These are phyloP conservation scores for Phlebiopsis flavidoalba DNA, from an alignment of 768 basidiomycete species.

Conservation along the genomic window DNA sequence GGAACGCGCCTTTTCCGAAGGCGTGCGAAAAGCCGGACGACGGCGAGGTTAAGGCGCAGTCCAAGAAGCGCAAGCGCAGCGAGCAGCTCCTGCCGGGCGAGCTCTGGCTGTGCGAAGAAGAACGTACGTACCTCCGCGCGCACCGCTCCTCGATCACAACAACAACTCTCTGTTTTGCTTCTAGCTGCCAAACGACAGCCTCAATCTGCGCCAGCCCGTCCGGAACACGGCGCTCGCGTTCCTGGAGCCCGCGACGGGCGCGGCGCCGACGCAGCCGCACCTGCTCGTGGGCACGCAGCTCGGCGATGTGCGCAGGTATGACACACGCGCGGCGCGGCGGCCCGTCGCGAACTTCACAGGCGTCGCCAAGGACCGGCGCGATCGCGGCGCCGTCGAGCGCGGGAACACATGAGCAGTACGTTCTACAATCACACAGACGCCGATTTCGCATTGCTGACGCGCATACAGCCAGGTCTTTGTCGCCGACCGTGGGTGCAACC, in stretches of 20 bases:
- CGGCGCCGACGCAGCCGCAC: conserved; percentile 34
- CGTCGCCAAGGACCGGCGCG: conserved; percentile 55
- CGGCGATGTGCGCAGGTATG: conserved; percentile 74
- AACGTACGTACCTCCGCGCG: conserved; percentile 51
- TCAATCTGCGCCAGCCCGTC: conserved; percentile 75
- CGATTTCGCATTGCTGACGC: neutral
- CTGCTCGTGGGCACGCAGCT: conserved; percentile 68
- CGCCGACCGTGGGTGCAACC: conserved; percentile 57
- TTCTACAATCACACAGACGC: conserved; percentile 9
- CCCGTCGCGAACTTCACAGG: conserved; percentile 67
- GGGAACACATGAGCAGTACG: conserved; percentile 66
- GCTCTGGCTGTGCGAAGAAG: conserved; percentile 78
- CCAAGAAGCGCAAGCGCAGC: conserved; percentile 55
- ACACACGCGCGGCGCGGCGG: conserved; percentile 61
- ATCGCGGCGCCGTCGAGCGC: conserved; percentile 51
- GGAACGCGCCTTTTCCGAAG: conserved; percentile 44
- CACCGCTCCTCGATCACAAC: neutral
- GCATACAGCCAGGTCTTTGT: conserved; percentile 59
- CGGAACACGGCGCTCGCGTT: conserved; percentile 68
- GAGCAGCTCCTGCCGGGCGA: conserved; percentile 64
- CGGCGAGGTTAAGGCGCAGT: conserved; percentile 10
- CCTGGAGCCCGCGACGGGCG: conserved; percentile 32
- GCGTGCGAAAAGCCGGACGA: conserved; percentile 12
- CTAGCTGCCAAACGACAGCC: conserved; percentile 67
- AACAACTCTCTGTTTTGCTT: neutral